phyloP scores from a whole-genome alignment of 352 stramenopile species.

The Globisporangium nunn region DNA sequence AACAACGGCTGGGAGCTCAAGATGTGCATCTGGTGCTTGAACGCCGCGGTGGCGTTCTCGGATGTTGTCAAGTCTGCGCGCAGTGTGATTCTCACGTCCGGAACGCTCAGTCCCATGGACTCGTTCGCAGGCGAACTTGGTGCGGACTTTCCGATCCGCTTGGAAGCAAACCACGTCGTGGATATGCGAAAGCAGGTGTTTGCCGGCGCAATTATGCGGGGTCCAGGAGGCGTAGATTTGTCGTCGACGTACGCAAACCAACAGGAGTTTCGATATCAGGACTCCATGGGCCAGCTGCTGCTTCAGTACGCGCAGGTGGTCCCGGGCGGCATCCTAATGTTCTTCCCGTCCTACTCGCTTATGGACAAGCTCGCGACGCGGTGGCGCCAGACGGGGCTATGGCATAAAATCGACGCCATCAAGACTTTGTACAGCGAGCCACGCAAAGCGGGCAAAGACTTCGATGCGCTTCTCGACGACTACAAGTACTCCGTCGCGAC shows the following conservation, averaged over 20 bases:
- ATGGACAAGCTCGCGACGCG: constrained; percentile 61
- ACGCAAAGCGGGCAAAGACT: constrained; percentile 71
- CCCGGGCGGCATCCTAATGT: constrained; percentile 79
- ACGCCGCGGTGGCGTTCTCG: constrained; percentile 76
- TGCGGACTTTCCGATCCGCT: constrained; percentile 67
- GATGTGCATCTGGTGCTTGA: constrained; percentile 84
- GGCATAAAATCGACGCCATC: constrained; percentile 42
- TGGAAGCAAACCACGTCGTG: constrained; percentile 84
- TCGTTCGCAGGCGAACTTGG: constrained; percentile 82
- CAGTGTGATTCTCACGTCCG: constrained; percentile 79
- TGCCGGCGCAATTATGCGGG: constrained; percentile 63
- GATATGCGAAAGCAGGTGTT: constrained; percentile 86
- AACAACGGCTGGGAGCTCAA: constrained; percentile 48
- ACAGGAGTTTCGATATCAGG: constrained; percentile 73
- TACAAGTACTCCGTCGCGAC: constrained; percentile 54
- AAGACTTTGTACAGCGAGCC: constrained; percentile 70
- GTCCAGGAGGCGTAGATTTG: constrained; percentile 56
- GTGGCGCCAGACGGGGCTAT: constrained; percentile 68
- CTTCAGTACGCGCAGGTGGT: constrained; percentile 60
- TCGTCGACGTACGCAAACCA: constrained; percentile 79
- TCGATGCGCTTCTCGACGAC: constrained; percentile 67
- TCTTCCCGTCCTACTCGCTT: constrained; percentile 80
- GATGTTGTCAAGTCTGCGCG: constrained; percentile 59
- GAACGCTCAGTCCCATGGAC: constrained; percentile 82
- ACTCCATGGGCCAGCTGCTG: constrained; percentile 72